Conservation (phyloP, 2,329 filamentous ascomycete species). For the Thielaviopsis cerberus region DNA sequence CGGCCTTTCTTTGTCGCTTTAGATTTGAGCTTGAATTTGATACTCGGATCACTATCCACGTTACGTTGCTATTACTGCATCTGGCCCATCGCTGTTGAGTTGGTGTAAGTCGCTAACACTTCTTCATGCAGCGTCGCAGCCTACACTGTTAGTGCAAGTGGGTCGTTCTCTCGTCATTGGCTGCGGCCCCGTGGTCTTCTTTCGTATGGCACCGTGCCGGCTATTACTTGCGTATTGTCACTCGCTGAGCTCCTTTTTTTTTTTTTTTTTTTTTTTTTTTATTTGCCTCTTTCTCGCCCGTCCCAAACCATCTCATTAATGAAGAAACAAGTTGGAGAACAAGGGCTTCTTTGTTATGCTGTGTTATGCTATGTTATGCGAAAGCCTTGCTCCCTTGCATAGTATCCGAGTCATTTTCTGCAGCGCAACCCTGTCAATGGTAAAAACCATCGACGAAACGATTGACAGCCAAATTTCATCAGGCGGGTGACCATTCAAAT, state of each 20-base stretch:
- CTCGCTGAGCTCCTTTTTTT: not conserved
- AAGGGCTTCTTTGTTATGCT: not conserved
- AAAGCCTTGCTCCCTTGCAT: not conserved
- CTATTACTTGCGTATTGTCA: not conserved
- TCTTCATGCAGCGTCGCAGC: not conserved
- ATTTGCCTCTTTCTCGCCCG: not conserved
- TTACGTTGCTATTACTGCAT: not conserved
- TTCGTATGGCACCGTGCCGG: too few relatives aligned
- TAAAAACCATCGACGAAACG: not conserved
- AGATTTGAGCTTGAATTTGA: not conserved
- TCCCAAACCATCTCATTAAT: too few relatives aligned
- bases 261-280: not conserved
- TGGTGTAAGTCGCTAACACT: slow-evolving; percentile 2
- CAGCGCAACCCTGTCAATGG: not conserved
- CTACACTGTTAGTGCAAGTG: not conserved
- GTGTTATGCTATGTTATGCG: not conserved
- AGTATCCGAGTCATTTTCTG: not conserved
- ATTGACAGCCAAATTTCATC: not conserved
- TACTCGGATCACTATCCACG: not conserved
- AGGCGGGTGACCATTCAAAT: not conserved
- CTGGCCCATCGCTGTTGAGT: not conserved
- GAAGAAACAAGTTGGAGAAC: not conserved
- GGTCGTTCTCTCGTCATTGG: not conserved
- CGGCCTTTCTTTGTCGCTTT: too few relatives aligned
- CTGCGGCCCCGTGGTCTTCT: not conserved